A percentile compares a stretch with the other conserved stretches of the same genome.
phyloP scores from a whole-genome alignment of 2,329 filamentous ascomycete species.

The Byssochlamys sp. region DNA sequence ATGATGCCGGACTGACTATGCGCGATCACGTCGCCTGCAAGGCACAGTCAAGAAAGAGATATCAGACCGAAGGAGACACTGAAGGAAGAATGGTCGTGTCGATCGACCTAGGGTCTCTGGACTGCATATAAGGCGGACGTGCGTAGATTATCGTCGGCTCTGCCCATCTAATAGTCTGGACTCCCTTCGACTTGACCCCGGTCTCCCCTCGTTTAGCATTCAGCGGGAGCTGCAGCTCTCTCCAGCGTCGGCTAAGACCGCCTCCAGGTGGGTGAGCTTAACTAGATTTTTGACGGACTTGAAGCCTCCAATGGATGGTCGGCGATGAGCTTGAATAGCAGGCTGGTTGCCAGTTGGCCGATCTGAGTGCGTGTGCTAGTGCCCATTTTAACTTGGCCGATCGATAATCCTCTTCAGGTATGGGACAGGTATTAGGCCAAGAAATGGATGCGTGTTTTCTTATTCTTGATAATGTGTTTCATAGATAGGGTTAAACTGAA shows the following conservation, averaged over 20 bases:
- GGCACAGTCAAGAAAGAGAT: neutral
- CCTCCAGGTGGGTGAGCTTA: neutral
- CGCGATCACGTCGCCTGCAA: neutral
- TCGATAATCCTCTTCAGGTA: neutral
- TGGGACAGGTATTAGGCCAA: neutral
- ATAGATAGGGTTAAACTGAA: too few relatives aligned
- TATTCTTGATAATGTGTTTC: too few relatives aligned
- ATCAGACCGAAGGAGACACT: neutral
- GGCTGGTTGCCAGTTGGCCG: neutral
- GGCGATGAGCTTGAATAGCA: neutral
- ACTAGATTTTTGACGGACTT: neutral
- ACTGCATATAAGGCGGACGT: neutral
- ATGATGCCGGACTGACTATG: neutral
- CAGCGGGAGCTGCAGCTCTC: neutral
- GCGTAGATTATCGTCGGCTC: neutral
- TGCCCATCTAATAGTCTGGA: neutral
- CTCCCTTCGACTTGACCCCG: neutral
- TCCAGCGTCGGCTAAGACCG: neutral
- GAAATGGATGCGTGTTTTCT: neutral
- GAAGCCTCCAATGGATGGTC: neutral
- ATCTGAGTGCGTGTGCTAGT: neutral
- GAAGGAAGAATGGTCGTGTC: neutral
- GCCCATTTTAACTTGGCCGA: neutral
- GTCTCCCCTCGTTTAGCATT: neutral
- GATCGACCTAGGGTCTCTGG: neutral